Evolutionary conservation across 2,329 filamentous ascomycete species (phyloP).

Genomic region (Trichoderma sp.): DNA sequence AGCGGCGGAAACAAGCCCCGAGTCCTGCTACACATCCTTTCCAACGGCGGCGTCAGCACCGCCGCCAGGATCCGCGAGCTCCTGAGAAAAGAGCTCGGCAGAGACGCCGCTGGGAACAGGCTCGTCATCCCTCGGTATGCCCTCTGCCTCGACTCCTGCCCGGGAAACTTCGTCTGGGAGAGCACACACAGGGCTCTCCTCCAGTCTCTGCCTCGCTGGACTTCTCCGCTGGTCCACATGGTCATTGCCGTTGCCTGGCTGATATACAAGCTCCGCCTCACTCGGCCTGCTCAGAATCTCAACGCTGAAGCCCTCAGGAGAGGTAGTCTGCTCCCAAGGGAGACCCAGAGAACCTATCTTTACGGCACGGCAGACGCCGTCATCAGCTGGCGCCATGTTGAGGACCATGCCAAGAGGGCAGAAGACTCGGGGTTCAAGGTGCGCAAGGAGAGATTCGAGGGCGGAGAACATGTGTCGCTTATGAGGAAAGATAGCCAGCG

Average conservation of each 20-base stretch:
- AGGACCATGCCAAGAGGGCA: constrained; percentile 49
- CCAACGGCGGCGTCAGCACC: constrained; percentile 52
- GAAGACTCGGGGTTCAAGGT: constrained; percentile 42
- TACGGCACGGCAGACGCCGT: constrained; percentile 52
- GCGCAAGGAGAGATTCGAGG: constrained; percentile 47
- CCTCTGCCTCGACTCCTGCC: constrained; percentile 51
- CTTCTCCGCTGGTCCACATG: constrained; percentile 38
- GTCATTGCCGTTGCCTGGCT: constrained; percentile 38
- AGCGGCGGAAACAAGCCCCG: constrained; percentile 25
- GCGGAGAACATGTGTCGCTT: constrained; percentile 54
- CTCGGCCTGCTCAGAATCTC: constrained; percentile 34
- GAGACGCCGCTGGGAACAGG: constrained; percentile 4
- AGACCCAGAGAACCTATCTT: constrained; percentile 52
- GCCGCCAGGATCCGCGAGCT: constrained; percentile 38
- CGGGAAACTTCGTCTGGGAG: constrained; percentile 46
- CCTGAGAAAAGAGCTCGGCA: constrained; percentile 28
- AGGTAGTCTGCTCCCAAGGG: constrained; percentile 34
- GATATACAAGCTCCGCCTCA: constrained; percentile 33
- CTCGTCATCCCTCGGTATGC: constrained; percentile 43
- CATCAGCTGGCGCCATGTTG: constrained; percentile 49
- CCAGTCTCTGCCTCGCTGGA: constrained; percentile 37
- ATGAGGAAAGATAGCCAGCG: constrained; percentile 45
- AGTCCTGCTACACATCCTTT: constrained; percentile 53
- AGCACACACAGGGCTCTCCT: constrained; percentile 44
- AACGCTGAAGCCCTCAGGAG: constrained; percentile 44